Evolutionary conservation across 163 green algal species (phyloP).

Genomic region (Chlamydomonas reinhardtii): DNA sequence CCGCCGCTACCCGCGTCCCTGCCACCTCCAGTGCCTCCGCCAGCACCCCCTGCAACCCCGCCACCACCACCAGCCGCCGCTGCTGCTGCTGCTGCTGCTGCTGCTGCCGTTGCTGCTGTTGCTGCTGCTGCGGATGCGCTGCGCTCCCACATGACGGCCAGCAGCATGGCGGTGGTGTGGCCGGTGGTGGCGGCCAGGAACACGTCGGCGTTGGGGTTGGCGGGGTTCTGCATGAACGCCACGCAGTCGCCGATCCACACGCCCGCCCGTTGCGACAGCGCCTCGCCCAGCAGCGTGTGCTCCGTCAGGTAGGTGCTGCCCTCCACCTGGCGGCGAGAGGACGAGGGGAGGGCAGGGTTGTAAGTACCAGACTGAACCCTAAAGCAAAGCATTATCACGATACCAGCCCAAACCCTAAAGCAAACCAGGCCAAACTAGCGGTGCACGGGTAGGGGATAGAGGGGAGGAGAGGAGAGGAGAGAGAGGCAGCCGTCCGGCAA

Average conservation of each 20-base stretch:
- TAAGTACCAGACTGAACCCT: no score
- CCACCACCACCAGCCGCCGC: background rate
- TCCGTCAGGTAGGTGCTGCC: conserved; percentile 25
- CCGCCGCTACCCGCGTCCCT: no score
- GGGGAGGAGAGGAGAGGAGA: no score
- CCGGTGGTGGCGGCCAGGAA: conserved; percentile 33
- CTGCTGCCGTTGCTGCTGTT: background rate
- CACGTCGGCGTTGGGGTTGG: conserved; percentile 28
- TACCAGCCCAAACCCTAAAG: no score
- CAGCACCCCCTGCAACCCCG: no score
- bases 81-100: background rate
- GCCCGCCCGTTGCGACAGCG: conserved; percentile 15
- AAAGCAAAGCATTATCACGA: no score
- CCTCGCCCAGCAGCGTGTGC: conserved; percentile 40
- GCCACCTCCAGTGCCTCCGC: no score
- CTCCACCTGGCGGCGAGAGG: background rate
- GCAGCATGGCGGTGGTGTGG: conserved; percentile 35
- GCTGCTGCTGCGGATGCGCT: background rate
- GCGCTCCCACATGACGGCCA: conserved; percentile 36
- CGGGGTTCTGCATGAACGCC: conserved; percentile 42
- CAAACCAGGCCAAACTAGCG: no score
- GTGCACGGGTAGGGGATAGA: no score
- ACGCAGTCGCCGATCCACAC: conserved; percentile 49
- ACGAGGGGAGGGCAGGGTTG: background rate
- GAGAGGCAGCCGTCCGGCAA: no score